Evolutionary conservation across 2,329 filamentous ascomycete genomes (phyloP).

Genomic region (Fusarium keratoplasticum): DNA sequence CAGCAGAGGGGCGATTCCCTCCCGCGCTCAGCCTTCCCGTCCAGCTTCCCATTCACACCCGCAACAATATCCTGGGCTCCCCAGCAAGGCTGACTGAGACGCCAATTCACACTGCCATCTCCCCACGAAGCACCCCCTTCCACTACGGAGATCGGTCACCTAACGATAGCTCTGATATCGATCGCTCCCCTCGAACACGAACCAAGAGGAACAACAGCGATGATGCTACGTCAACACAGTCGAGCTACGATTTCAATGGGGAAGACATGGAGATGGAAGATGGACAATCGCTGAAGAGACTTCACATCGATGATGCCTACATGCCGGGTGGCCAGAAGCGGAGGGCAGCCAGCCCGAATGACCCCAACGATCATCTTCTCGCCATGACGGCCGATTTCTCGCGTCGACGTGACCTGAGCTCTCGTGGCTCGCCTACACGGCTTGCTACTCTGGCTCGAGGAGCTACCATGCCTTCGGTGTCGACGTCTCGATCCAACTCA

Average conservation of each 20-base stretch:
- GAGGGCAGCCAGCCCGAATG: constrained; percentile 66
- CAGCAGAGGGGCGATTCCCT: constrained; percentile 55
- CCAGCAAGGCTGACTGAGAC: constrained; percentile 59
- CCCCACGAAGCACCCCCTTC: constrained; percentile 59
- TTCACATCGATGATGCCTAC: constrained; percentile 62
- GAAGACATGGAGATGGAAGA: constrained; percentile 66
- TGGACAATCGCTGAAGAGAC: constrained; percentile 61
- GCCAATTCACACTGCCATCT: constrained; percentile 60
- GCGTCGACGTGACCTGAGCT: constrained; percentile 60
- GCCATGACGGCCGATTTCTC: constrained; percentile 56
- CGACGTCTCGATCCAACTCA: constrained; percentile 58
- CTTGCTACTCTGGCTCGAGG: constrained; percentile 60
- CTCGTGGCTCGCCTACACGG: constrained; percentile 65
- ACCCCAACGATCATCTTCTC: constrained; percentile 53
- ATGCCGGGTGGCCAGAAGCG: constrained; percentile 62
- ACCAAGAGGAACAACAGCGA: constrained; percentile 65
- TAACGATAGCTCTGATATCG: constrained; percentile 58
- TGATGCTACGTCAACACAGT: constrained; percentile 59
- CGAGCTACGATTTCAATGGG: constrained; percentile 55
- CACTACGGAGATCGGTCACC: constrained; percentile 57
- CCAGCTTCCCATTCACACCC: constrained; percentile 57
- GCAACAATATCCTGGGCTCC: constrained; percentile 54
- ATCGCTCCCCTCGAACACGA: constrained; percentile 60
- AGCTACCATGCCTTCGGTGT: constrained; percentile 56
- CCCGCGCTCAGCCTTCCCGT: constrained; percentile 57